Percentiles rank a stretch among this genome's conserved stretches.
Evolutionary conservation across 192 early-diverging fungal species (phyloP).

Genomic region (Dispira simplex): DNA sequence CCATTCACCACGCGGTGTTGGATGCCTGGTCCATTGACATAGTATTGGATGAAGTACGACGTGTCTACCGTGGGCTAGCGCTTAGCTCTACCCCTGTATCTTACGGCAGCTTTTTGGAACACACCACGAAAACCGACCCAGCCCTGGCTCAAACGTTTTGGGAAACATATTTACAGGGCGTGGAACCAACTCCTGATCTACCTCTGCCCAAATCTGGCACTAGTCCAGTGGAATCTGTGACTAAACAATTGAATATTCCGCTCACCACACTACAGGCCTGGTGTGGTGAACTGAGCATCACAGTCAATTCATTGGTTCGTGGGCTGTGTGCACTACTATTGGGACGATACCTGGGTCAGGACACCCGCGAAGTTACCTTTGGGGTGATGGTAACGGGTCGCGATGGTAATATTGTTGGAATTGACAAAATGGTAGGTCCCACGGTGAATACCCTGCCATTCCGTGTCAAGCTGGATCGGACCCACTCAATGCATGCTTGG

Average conservation of each 20-base stretch:
- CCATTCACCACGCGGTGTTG: neutral
- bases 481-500: neutral
- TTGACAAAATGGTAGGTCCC: neutral
- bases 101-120: too few relatives aligned
- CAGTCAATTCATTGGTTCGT: neutral
- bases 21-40: constrained; percentile 6
- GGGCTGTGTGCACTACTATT: neutral
- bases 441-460: neutral
- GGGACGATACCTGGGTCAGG: neutral
- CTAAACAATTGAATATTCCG: too few relatives aligned
- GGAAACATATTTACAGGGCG: neutral
- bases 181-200: neutral
- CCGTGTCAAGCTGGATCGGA: neutral
- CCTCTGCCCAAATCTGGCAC: neutral
- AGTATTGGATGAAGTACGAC: constrained; percentile 1
- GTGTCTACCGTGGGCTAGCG: neutral
- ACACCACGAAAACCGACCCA: too few relatives aligned
- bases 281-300: neutral
- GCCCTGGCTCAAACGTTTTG: neutral
- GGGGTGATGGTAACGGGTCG: neutral
- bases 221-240: too few relatives aligned
- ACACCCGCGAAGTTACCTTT: neutral
- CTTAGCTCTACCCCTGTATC: too few relatives aligned
- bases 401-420: neutral
- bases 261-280: neutral